These are phyloP conservation scores for Aphanoascus verrucosus DNA, from an alignment of 2,329 filamentous ascomycete species.

Conservation along the genomic window DNA sequence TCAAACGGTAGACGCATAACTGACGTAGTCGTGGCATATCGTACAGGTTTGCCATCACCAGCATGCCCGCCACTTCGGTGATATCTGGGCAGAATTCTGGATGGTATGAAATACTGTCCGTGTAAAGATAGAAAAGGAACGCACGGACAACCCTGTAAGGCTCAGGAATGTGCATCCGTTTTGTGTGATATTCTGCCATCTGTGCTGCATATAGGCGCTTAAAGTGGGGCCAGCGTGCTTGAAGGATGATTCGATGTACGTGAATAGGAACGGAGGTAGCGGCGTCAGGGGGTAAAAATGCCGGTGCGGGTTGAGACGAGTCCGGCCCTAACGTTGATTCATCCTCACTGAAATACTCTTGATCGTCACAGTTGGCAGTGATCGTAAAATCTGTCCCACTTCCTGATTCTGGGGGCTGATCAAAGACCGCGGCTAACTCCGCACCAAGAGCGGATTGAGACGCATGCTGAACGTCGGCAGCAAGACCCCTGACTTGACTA, in stretches of 20 bases:
- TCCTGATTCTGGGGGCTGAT: slow-evolving; percentile 69
- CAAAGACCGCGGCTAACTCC: slow-evolving; percentile 78
- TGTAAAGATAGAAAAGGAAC: slow-evolving; percentile 94
- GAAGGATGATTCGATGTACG: slow-evolving; percentile 87
- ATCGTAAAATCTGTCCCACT: slow-evolving; percentile 86
- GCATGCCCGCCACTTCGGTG: slow-evolving; percentile 78
- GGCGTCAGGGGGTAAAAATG: slow-evolving; percentile 28
- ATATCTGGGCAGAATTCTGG: slow-evolving; percentile 54
- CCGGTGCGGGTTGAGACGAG: slow-evolving; percentile 22
- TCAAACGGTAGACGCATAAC: slow-evolving; percentile 79
- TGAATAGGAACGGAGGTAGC: slow-evolving; percentile 72
- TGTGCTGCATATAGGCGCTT: slow-evolving; percentile 80
- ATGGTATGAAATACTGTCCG: slow-evolving; percentile 65
- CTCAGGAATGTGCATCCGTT: slow-evolving; percentile 95
- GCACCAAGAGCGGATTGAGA: slow-evolving; percentile 59
- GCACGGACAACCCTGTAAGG: slow-evolving; percentile 88
- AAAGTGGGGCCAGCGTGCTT: slow-evolving; percentile 95
- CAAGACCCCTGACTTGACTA: slow-evolving; percentile 37
- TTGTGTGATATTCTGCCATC: slow-evolving; percentile 95
- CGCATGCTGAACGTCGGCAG: slow-evolving; percentile 44
- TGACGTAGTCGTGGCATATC: slow-evolving; percentile 88
- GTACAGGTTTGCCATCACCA: slow-evolving; percentile 97
- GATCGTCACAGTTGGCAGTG: slow-evolving; percentile 70
- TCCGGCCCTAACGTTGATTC: slow-evolving; percentile 47
- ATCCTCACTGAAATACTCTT: slow-evolving; percentile 47